phyloP scores from a whole-genome alignment of 306 rosid genomes.

The Medicago lupulina region DNA sequence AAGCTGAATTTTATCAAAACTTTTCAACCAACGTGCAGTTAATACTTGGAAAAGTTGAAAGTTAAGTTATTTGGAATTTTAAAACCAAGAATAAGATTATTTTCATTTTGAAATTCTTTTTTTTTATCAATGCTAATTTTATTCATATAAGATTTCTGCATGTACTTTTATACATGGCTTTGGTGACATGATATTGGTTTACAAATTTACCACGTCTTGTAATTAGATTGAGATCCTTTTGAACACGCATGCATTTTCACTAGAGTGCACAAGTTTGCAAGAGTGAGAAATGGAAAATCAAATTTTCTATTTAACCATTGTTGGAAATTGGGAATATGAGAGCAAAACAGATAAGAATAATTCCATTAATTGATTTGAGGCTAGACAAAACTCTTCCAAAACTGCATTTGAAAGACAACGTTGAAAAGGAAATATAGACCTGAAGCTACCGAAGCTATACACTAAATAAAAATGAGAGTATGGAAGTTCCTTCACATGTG shows the following conservation, averaged over 20 bases:
- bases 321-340: not conserved
- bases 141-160: too few species aligned
- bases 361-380: not conserved
- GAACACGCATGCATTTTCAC: slow-evolving; percentile 13
- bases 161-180: too few species aligned
- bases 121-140: too few species aligned
- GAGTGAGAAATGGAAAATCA: not conserved
- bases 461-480: not conserved
- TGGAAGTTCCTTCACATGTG: slow-evolving; percentile 21
- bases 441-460: not conserved
- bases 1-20: too few species aligned
- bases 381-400: slow-evolving; percentile 17
- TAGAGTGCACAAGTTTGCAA: not conserved
- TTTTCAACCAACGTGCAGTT: not conserved
- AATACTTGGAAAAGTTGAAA: not conserved
- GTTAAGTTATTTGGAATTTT: not conserved
- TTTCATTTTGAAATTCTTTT: too few species aligned
- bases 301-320: slow-evolving; percentile 14
- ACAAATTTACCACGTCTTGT: slow-evolving; percentile 10
- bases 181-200: not conserved
- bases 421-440: slow-evolving; percentile 35
- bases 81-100: too few species aligned
- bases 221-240: slow-evolving; percentile 5
- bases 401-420: slow-evolving; percentile 24
- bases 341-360: slow-evolving; percentile 11